phyloP scores from a whole-genome alignment of 2,329 filamentous ascomycete species.

The Phialocephala subalpina region DNA sequence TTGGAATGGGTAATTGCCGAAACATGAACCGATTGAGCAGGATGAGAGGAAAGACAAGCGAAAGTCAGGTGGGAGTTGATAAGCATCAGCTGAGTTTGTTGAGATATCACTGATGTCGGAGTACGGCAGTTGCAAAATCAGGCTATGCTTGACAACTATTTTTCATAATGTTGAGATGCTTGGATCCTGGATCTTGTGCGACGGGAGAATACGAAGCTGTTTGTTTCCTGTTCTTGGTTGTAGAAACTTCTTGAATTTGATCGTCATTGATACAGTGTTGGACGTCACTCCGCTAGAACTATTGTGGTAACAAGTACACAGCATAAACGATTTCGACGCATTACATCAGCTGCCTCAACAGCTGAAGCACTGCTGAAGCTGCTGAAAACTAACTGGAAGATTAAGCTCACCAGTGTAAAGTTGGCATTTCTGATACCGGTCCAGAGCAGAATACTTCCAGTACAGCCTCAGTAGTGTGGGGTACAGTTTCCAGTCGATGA shows the following conservation, averaged over 20 bases:
- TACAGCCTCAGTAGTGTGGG: conserved; percentile 4
- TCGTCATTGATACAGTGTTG: not conserved
- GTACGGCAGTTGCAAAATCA: not conserved
- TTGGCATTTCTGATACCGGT: conserved; percentile 8
- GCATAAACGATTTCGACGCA: not conserved
- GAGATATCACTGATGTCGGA: not conserved
- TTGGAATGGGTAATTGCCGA: not conserved
- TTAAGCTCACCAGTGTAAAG: conserved; percentile 11
- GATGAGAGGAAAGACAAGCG: not conserved
- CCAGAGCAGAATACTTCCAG: not conserved
- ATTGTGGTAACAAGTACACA: conserved; percentile 1
- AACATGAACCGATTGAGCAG: no score
- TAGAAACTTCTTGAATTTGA: no score
- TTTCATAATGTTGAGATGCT: not conserved
- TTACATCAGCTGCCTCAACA: not conserved
- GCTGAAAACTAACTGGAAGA: not conserved
- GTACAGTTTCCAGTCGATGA: conserved; percentile 5
- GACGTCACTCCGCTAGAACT: not conserved
- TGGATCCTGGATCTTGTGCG: not conserved
- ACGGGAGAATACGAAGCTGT: not conserved
- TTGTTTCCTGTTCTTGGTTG: no score
- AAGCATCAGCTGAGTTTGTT: not conserved
- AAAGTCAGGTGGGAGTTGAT: not conserved
- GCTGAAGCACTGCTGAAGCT: not conserved
- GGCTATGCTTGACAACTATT: not conserved